Base-by-base conservation (phyloP, 2,329 filamentous ascomycete species). In the Aspergillus pseudoglaucus region DNA sequence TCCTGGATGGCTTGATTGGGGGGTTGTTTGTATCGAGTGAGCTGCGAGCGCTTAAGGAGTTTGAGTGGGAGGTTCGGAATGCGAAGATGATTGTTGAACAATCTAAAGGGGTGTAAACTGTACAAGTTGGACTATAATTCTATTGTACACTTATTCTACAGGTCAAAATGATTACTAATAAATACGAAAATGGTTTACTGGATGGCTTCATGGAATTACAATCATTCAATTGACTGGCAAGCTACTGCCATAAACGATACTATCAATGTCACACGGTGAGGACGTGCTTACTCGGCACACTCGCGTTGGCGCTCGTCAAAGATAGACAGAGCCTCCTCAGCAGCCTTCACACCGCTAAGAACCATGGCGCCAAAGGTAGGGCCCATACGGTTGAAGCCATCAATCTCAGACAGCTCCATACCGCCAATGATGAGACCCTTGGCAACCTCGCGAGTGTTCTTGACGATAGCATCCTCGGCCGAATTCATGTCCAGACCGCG, bases 381-480 rank as follows among this genome's bases (percentile, higher is more conserved):
- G 2, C 81, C 90, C 90, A 95, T 95, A 46, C 90, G 82, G 74
- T 94, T 94, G 53, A 88, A 88, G 15, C 89, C 90, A 62, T 95
- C 90, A 27, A 95, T 83, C 71, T 95, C 90, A 50, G 84, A 88
- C 57, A 95, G 75, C 70, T 95, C 90, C 90, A 96, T 96, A 35
- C 90, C 90, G 46, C 90, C 90, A n/a, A 94, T 86, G 60, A 95
- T 89, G 54, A 96, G 75, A 23, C 90, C 90, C 5, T 88, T 88
- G 12, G 90, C 83, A 51, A 96, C 80, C 76, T 95, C 90, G 52
- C 90, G 83, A 6, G 90, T 95, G 57, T 85, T 79, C 78, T 93
- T 95, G 66, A 95, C 90, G 59, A 96, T 95, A 42, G 90, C 89
- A 60, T 96, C 90, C 70, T 96, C 90, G 40, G 90, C 90, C 2